Conservation (phyloP, 441 rosid species). For the Gossypium davidsonii region DNA sequence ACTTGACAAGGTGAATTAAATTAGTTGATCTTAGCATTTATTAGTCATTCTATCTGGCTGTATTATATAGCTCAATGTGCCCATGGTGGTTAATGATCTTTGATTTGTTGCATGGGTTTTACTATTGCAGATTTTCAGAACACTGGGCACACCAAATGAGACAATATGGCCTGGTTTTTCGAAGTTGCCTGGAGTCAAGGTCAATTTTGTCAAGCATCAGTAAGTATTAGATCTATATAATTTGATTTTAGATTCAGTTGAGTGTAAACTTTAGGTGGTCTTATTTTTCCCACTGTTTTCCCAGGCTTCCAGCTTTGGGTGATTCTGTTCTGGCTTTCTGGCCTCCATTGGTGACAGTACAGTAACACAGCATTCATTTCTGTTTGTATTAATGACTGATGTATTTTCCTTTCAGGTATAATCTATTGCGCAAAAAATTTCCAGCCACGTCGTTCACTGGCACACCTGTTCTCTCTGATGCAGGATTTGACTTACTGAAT, state of each 20-base stretch:
- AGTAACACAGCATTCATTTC: constrained; percentile 25
- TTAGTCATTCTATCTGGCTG: background rate
- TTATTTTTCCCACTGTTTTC: constrained; percentile 61
- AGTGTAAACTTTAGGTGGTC: constrained; percentile 28
- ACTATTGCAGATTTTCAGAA: constrained; percentile 66
- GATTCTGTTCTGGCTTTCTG: constrained; percentile 82
- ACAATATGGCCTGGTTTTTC: constrained; percentile 93
- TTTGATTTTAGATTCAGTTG: constrained; percentile 19
- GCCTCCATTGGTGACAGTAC: constrained; percentile 58
- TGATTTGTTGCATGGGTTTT: constrained; percentile 10
- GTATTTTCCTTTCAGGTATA: constrained; percentile 79
- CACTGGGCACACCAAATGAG: constrained; percentile 92
- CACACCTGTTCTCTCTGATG: constrained; percentile 89
- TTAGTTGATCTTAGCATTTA: background rate
- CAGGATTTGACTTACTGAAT: constrained; percentile 94
- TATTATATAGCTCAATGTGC: background rate
- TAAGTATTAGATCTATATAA: constrained; percentile 39
- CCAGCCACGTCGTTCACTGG: constrained; percentile 97
- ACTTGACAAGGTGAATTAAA: constrained; percentile 80
- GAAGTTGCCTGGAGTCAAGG: constrained; percentile 89
- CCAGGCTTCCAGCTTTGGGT: constrained; percentile 92
- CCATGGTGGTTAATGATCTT: background rate
- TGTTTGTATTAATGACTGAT: constrained; percentile 36
- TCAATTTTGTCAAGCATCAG: constrained; percentile 98
- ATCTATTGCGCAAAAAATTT: constrained; percentile 87